Conservation (phyloP, 441 rosid genomes). For the Pelargonium myrrhifolium region DNA sequence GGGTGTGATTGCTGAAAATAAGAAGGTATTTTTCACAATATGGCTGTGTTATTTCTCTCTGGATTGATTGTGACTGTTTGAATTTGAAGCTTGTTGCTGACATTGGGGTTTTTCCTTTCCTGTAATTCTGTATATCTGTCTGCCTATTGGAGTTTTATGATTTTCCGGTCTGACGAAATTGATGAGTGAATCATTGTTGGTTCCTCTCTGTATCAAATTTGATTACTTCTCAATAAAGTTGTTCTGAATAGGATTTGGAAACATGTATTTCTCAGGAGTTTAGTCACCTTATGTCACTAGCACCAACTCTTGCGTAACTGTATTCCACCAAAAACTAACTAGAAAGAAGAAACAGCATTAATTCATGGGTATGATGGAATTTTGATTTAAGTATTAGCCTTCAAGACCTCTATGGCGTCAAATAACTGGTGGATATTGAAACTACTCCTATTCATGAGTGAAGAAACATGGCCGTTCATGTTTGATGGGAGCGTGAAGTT, state of each 20-base stretch:
- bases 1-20: slow-evolving; percentile 84
- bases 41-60: background rate
- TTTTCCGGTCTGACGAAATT: background rate
- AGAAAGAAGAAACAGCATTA: background rate
- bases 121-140: too few relatives aligned
- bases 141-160: background rate
- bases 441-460: background rate
- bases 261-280: background rate
- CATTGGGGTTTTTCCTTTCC: background rate
- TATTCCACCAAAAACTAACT: too few relatives aligned
- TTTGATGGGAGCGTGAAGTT: background rate
- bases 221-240: background rate
- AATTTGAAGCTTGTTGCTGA: background rate
- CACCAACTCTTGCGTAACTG: background rate
- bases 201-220: background rate
- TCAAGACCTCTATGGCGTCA: background rate
- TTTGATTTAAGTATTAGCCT: background rate
- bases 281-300: background rate
- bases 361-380: background rate
- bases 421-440: background rate
- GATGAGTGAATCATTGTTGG: background rate
- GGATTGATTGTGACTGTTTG: background rate
- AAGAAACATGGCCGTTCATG: background rate
- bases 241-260: background rate
- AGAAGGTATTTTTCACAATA: slow-evolving; percentile 44